Evolutionary conservation across 176 grass and related monocot genomes (phyloP), one percentile per base, ranked within the genome.

Genomic region (Dactylis glomerata): DNA sequence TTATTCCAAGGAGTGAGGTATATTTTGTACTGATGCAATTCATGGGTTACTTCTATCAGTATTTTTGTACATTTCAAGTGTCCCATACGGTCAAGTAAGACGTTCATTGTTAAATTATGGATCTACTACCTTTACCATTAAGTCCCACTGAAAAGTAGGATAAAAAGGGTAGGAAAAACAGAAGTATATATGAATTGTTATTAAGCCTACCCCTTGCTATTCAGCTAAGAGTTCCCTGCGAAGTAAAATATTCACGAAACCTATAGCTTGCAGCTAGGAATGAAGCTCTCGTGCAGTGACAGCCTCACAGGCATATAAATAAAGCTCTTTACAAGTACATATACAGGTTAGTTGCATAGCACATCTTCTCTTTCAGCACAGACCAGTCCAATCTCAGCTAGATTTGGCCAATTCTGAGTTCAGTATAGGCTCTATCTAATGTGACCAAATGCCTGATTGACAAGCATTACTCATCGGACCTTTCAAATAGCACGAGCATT

Each of bases 41-140:
- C 70, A 70, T n/a, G n/a, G 14, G 72, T 57, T 75, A 55, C 30
- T 80, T 75, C 57, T 33, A 70, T 67, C 76, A 72, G 66, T n/a
- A 32, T 82, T 40, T 28, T 76, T 52, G 4, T 58, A 16, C 15
- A 28, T 71, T 33, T 36, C 46, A 68, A 11, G 1, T 23, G 12
- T 70, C 34, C 32, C 12, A 46, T 78, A 83, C 14, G 26, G 5
- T 40, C 34, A 68, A 68, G 36, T 13, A 68, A 23, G 20, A 68
- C 3, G 20, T 68, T 22, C 30, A 33, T 67, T 68, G 34, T 40
- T 40, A 40, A 0, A 68, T 40, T 13, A 68, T 40, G 33, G 34
- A 68, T 23, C 9, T 68, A 38, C 65, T 19, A 40, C 34, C 3
- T 84, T 56, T 62, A 74, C 32, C 17, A 51, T 50, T 72, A 50